Percentiles rank a stretch among this genome's conserved stretches.
Conservation (phyloP, 805 yeast species). For the Spathaspora arborariae region DNA sequence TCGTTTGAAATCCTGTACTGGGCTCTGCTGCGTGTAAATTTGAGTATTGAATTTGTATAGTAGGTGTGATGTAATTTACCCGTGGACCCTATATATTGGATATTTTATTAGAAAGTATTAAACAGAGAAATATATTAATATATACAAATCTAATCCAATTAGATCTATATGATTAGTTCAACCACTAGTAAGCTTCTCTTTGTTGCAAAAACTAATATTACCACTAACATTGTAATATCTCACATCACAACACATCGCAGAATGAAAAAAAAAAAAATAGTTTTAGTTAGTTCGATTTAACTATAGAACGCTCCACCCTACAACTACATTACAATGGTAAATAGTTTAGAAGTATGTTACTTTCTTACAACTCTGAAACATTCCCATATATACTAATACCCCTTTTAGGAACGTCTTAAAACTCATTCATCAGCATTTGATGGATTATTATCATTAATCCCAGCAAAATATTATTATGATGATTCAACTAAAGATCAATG, state of each 20-base stretch:
- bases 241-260: not conserved
- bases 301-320: not conserved
- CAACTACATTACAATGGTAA: not conserved
- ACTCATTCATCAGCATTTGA: constrained; percentile 80
- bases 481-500: constrained; percentile 88
- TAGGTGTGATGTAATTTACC: not conserved
- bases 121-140: too few relatives aligned
- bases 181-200: too few relatives aligned
- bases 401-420: constrained; percentile 73
- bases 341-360: constrained; percentile 1
- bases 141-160: too few relatives aligned
- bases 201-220: too few relatives aligned
- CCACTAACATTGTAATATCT: too few relatives aligned
- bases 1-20: not conserved
- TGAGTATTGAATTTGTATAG: not conserved
- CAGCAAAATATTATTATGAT: constrained; percentile 91
- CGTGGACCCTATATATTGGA: not conserved
- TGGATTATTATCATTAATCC: constrained; percentile 84
- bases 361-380: not conserved
- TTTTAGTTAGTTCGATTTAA: not conserved
- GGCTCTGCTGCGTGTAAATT: not conserved
- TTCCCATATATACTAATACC: not conserved
- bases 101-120: too few relatives aligned
- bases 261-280: not conserved
- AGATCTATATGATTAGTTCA: too few relatives aligned